Percentiles rank a stretch among this genome's conserved stretches.
Conservation (phyloP, 192 early-diverging fungal genomes). For the Backusella tarrabulga region DNA sequence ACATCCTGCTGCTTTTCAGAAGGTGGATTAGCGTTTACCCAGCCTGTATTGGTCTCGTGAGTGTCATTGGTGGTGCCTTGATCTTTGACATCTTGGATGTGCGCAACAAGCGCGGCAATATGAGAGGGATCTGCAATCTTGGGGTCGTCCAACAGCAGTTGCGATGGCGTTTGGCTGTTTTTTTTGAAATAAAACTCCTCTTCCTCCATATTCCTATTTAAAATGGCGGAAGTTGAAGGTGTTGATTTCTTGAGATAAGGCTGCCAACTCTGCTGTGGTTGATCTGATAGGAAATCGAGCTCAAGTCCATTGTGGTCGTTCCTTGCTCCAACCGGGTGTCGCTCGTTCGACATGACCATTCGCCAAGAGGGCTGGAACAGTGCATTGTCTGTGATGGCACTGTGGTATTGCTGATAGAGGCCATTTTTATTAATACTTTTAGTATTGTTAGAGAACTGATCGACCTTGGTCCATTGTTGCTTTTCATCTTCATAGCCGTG, state of each 20-base stretch:
- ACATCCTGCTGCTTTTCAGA: neutral
- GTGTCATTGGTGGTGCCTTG: neutral
- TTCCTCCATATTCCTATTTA: neutral
- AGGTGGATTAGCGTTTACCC: neutral
- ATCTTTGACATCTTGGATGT: slow-evolving; percentile 9
- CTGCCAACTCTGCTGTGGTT: neutral
- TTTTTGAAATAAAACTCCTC: neutral
- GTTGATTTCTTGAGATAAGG: slow-evolving; percentile 7
- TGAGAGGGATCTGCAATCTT: slow-evolving; percentile 8
- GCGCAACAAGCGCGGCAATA: slow-evolving; percentile 8
- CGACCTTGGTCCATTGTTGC: slow-evolving; percentile 6
- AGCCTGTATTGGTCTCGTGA: neutral
- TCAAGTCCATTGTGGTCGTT: neutral
- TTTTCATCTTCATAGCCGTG: neutral
- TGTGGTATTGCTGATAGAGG: neutral
- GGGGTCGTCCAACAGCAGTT: neutral
- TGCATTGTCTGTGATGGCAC: neutral
- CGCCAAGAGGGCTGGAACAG: neutral
- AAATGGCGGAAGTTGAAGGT: neutral
- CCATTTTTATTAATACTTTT: neutral
- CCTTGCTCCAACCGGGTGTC: neutral
- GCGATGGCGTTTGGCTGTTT: neutral
- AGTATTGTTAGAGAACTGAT: neutral
- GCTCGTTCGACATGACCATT: neutral
- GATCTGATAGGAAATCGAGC: neutral